Percentiles rank a stretch among this genome's conserved stretches.
Evolutionary conservation across 2,329 filamentous ascomycete genomes (phyloP).

Genomic region (Akanthomyces dipterigenus): DNA sequence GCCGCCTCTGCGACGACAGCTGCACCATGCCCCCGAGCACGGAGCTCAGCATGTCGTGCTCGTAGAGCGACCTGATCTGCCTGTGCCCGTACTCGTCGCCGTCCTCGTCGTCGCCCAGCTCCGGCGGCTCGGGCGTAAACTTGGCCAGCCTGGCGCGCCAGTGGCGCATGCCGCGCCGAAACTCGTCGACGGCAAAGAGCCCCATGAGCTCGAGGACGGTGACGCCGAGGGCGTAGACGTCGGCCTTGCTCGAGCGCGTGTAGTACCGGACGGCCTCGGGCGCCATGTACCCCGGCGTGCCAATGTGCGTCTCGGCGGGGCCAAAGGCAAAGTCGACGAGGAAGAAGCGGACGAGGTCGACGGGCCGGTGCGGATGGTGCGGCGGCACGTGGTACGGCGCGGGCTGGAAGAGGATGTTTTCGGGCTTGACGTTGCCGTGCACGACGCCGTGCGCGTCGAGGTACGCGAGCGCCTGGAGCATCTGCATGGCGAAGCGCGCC

Average conservation of each 20-base stretch:
- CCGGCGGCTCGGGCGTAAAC: not conserved
- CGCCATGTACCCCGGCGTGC: not conserved
- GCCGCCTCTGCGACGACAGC: not conserved
- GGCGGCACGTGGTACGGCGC: not conserved
- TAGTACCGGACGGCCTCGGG: not conserved
- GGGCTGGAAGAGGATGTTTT: not conserved
- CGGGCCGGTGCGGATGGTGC: not conserved
- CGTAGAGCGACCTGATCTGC: not conserved
- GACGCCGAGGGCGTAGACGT: not conserved
- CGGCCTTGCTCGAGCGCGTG: not conserved
- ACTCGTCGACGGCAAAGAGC: not conserved
- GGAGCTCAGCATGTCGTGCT: not conserved
- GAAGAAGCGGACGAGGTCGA: not conserved
- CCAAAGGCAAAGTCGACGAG: not conserved
- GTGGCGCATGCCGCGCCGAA: not conserved
- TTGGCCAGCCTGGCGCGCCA: not conserved
- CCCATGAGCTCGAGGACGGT: not conserved
- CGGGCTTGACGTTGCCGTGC: constrained; percentile 3
- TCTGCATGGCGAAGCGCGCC: not conserved
- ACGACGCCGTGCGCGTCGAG: not conserved
- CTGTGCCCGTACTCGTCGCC: not conserved
- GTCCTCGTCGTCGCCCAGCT: not conserved
- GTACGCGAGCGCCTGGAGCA: not conserved
- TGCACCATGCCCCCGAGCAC: not conserved
- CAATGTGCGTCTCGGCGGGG: not conserved